Percentiles rank a stretch among this genome's conserved stretches.
phyloP scores from a whole-genome alignment of 495 filamentous ascomycete species.

The Tuber brumale region DNA sequence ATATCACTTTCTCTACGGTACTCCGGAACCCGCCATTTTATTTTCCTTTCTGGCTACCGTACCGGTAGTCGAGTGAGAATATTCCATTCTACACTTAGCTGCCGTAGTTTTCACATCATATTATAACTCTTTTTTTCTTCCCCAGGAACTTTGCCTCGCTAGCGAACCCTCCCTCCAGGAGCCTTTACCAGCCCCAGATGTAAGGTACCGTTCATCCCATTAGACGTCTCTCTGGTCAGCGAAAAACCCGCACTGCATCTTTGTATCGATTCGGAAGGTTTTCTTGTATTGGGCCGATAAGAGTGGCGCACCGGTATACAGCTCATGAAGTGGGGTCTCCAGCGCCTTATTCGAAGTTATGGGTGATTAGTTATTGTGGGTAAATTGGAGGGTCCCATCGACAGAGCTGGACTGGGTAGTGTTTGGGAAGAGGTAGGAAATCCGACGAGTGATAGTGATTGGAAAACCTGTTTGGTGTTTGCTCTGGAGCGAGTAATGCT shows the following conservation, averaged over 20 bases:
- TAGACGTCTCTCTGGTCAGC: background rate
- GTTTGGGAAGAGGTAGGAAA: background rate
- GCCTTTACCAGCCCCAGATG: background rate
- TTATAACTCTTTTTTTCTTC: background rate
- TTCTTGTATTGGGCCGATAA: slow-evolving; percentile 1
- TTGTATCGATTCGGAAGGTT: background rate
- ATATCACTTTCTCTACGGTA: background rate
- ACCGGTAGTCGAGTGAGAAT: slow-evolving; percentile 4
- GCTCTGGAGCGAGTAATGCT: background rate
- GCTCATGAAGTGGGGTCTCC: background rate
- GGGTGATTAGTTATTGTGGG: background rate
- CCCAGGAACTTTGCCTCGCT: background rate
- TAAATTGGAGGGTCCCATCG: background rate
- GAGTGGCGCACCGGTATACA: background rate
- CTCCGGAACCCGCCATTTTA: background rate
- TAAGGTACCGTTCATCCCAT: background rate
- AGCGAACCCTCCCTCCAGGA: background rate
- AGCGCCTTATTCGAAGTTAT: background rate
- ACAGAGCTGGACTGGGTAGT: background rate
- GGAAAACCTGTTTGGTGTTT: background rate
- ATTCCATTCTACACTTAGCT: background rate
- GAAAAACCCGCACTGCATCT: slow-evolving; percentile 3
- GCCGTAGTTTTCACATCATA: background rate
- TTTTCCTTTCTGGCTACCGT: background rate
- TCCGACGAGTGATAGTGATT: background rate